Conservation (phyloP, 2,329 filamentous ascomycete genomes). For the Phyllachora maydis region DNA sequence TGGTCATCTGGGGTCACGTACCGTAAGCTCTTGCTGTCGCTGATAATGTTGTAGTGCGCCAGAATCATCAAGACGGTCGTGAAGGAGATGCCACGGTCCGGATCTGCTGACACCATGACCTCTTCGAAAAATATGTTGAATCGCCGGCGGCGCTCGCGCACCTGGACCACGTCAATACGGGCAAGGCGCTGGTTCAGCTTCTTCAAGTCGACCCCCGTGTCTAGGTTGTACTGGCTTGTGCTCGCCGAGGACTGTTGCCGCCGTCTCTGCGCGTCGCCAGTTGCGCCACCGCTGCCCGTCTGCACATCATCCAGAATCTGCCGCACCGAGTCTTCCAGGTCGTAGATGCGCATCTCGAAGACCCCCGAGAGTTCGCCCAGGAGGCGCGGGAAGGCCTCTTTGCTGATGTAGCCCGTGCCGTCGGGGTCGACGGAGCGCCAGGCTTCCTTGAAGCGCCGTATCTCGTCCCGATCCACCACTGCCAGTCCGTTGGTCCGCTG, state of each 20-base stretch:
- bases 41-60: conserved; percentile 97
- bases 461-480: conserved; percentile 78
- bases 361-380: conserved; percentile 84
- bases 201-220: conserved; percentile 49
- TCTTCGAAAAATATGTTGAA: conserved; percentile 97
- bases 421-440: conserved; percentile 92
- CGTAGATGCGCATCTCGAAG: conserved; percentile 94
- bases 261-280: conserved; percentile 27
- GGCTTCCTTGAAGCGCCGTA: conserved; percentile 91
- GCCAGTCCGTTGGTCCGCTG: conserved; percentile 88
- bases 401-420: conserved; percentile 78
- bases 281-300: no score
- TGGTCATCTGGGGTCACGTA: no score
- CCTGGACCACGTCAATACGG: conserved; percentile 52
- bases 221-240: conserved; percentile 24
- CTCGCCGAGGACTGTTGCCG: conserved; percentile 34
- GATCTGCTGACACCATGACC: conserved; percentile 81
- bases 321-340: conserved; percentile 72
- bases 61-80: conserved; percentile 85
- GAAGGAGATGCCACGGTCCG: conserved; percentile 76
- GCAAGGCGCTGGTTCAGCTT: conserved; percentile 55
- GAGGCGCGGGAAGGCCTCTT: conserved; percentile 72
- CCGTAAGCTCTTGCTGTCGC: conserved; percentile 85
- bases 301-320: conserved; percentile 72
- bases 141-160: conserved; percentile 53